Base-by-base conservation (phyloP, 2,329 filamentous ascomycete genomes). In the Fusarium sp. region DNA sequence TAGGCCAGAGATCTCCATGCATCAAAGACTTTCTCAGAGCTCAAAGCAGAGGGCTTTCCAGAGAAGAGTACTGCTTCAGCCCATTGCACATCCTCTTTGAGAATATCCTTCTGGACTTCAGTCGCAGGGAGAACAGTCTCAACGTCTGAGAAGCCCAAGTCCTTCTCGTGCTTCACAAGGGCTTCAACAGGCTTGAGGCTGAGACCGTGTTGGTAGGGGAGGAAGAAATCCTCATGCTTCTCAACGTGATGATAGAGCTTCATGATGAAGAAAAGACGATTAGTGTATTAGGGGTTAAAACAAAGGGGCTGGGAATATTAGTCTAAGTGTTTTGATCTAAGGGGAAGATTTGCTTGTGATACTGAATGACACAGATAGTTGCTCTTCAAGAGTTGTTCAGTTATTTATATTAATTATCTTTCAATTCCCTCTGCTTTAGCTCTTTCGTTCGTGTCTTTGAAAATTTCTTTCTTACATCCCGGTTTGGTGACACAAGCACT, bases 151-250 rank as follows among this genome's bases (percentile, higher is more conserved):
- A 62, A 41, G 4, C 29, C 20, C 22, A 38, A 39, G 8, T 25
- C 42, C 5, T 49, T 25, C n/a, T 66, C 25, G 2, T 57, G 47
- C 7, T 50, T 14, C 17, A 56, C 42, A 5, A 66, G 20, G 0
- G 41, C n/a, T 13, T 66, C 63, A 25, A 45, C 12, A 2, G 22
- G 27, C 14, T 66, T 52, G 7, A 56, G 27, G 7, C 17, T 57
- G 6, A 27, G 18, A 6, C 36, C 50, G 2, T 62, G 25, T 15
- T 44, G 35, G n/a, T 39, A 41, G 20, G 63, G 58, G 25, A 62
- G 63, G 31, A 66, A 66, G 36, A 66, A 66, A 4, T 66, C 63
- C 36, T 62, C 58, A 31, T 62, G 58, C 13, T 46, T 66, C 25
- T 66, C 58, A 50, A 56, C n/a, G 31, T 62, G 58, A 25, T 41